Evolutionary conservation across 2,329 filamentous ascomycete genomes (phyloP).

Genomic region (Xylariaceae sp.): DNA sequence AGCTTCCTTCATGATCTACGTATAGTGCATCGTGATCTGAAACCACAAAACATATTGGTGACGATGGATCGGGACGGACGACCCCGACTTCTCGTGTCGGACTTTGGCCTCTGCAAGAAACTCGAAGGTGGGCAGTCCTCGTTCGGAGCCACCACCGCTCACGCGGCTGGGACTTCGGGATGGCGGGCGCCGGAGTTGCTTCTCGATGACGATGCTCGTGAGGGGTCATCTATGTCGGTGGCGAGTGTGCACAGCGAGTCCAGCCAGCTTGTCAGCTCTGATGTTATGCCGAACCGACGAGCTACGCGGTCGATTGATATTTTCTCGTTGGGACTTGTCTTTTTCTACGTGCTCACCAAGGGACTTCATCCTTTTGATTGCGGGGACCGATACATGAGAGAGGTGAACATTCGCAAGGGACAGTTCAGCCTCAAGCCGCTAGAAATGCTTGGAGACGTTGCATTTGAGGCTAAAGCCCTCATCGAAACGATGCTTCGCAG

Average conservation of each 20-base stretch:
- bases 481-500: slow-evolving; percentile 75
- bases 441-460: slow-evolving; percentile 74
- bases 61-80: slow-evolving; percentile 64
- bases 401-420: slow-evolving; percentile 95
- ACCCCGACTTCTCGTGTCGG: slow-evolving; percentile 88
- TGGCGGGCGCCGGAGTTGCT: slow-evolving; percentile 96
- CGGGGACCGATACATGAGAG: slow-evolving; percentile 89
- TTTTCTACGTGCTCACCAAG: slow-evolving; percentile 95
- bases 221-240: slow-evolving; percentile 39
- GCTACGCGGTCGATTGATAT: slow-evolving; percentile 96
- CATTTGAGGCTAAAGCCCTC: slow-evolving; percentile 81
- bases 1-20: slow-evolving; percentile 85
- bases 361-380: slow-evolving; percentile 92
- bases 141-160: slow-evolving; percentile 88
- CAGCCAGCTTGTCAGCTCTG: slow-evolving; percentile 54
- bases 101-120: slow-evolving; percentile 97
- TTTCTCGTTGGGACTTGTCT: slow-evolving; percentile 95
- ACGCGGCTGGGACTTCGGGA: slow-evolving; percentile 87
- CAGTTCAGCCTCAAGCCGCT: slow-evolving; percentile 69
- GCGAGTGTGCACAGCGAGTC: slow-evolving; percentile 58
- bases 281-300: slow-evolving; percentile 63
- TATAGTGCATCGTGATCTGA: slow-evolving; percentile 95
- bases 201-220: slow-evolving; percentile 67
- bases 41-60: slow-evolving; percentile 95
- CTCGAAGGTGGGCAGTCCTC: slow-evolving; percentile 91